Percentiles rank a stretch among this genome's conserved stretches.
Evolutionary conservation across 2,329 filamentous ascomycete species (phyloP).

Genomic region (Fusarium verticillioides): DNA sequence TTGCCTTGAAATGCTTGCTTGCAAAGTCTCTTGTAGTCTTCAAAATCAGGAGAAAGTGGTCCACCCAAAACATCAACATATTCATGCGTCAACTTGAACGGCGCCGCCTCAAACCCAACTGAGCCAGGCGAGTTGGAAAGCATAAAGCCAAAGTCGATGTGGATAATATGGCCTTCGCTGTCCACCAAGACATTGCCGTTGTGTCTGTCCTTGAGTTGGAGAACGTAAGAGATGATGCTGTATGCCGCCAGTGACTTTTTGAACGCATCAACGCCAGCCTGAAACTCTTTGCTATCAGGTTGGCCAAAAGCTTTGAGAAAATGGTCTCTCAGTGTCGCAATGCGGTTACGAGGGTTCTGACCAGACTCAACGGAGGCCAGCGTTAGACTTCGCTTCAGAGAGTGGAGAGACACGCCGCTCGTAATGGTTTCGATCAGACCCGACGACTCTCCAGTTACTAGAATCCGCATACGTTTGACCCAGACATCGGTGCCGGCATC

Average conservation of each 20-base stretch:
- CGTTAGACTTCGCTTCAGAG: slow-evolving; percentile 83
- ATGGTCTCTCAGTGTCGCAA: slow-evolving; percentile 84
- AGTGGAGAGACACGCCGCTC: slow-evolving; percentile 88
- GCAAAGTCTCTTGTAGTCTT: slow-evolving; percentile 81
- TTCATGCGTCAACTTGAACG: slow-evolving; percentile 87
- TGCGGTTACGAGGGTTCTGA: slow-evolving; percentile 77
- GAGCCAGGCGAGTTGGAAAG: slow-evolving; percentile 86
- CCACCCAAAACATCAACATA: slow-evolving; percentile 87
- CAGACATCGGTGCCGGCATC: slow-evolving; percentile 82
- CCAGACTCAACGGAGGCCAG: slow-evolving; percentile 78
- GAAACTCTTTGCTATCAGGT: slow-evolving; percentile 74
- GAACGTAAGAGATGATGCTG: slow-evolving; percentile 84
- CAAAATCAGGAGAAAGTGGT: slow-evolving; percentile 74
- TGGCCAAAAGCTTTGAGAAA: slow-evolving; percentile 83
- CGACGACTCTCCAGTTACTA: slow-evolving; percentile 86
- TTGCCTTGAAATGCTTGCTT: slow-evolving; percentile 85
- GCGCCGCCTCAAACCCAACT: slow-evolving; percentile 86
- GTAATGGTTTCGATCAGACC: slow-evolving; percentile 90
- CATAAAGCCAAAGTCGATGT: slow-evolving; percentile 93
- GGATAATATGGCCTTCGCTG: slow-evolving; percentile 85
- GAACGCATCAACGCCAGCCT: slow-evolving; percentile 80
- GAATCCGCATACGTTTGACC: slow-evolving; percentile 88
- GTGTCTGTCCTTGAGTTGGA: slow-evolving; percentile 87
- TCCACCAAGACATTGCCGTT: slow-evolving; percentile 90
- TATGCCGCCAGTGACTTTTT: slow-evolving; percentile 85